These are phyloP conservation scores for Penicillium sp. DNA, from an alignment of 2,329 filamentous ascomycete genomes.

Conservation along the genomic window DNA sequence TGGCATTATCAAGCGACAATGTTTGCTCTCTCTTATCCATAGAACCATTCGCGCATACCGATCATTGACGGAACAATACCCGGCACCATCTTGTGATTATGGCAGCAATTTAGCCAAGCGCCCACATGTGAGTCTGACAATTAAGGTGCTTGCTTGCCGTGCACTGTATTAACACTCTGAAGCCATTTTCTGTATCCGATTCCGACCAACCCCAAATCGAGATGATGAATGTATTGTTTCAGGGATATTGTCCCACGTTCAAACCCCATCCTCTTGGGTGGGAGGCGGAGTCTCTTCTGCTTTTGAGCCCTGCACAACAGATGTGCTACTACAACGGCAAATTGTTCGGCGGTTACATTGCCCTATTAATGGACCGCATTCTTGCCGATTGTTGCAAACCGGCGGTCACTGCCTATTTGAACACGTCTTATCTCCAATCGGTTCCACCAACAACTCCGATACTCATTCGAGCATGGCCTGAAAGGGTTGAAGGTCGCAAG, in stretches of 20 bases:
- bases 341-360: neutral
- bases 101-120: too few species aligned
- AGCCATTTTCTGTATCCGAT: too few species aligned
- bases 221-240: neutral
- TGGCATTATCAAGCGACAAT: too few species aligned
- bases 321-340: neutral
- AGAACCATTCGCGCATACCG: too few species aligned
- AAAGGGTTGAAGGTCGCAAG: neutral
- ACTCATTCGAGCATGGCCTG: neutral
- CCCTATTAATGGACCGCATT: neutral
- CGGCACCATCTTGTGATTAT: too few species aligned
- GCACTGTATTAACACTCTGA: too few species aligned
- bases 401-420: neutral
- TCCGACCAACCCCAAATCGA: too few species aligned
- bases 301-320: neutral
- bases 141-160: too few species aligned
- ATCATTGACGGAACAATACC: too few species aligned
- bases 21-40: too few species aligned
- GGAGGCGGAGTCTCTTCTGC: neutral
- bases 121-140: too few species aligned
- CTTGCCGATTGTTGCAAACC: neutral
- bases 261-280: neutral
- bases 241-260: neutral
- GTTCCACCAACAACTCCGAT: neutral
- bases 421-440: neutral